phyloP scores from a whole-genome alignment of 2,329 filamentous ascomycete species.

The Apiospora kogelbergensis region DNA sequence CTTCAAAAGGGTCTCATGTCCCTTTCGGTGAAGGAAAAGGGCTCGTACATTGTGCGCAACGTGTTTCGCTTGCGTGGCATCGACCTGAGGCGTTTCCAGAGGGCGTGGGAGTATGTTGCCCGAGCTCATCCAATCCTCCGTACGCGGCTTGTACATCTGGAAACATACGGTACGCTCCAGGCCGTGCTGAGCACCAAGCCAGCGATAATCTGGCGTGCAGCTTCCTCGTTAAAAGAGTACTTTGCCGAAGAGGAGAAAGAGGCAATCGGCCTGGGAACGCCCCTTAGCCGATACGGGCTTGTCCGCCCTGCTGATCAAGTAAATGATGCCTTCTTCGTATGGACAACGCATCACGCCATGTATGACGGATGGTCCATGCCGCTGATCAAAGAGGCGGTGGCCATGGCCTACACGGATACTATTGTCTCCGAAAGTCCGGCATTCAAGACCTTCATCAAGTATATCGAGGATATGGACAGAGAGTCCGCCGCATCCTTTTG shows the following conservation, averaged over 20 bases:
- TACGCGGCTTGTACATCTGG: slow-evolving; percentile 27
- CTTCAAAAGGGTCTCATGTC: not conserved
- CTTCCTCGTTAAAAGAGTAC: not conserved
- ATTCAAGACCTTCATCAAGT: not conserved
- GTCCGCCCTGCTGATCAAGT: slow-evolving; percentile 9
- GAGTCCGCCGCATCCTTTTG: slow-evolving; percentile 13
- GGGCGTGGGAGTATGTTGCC: not conserved
- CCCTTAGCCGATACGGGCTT: slow-evolving; percentile 21
- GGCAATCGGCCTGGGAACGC: slow-evolving; percentile 21
- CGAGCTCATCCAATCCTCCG: not conserved
- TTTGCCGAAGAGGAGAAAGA: not conserved
- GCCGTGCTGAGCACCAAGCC: not conserved
- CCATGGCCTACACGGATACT: slow-evolving; percentile 13
- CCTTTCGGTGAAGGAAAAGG: not conserved
- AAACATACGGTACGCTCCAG: slow-evolving; percentile 20
- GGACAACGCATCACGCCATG: slow-evolving; percentile 32
- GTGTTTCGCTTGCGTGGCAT: not conserved
- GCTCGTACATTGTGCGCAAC: not conserved
- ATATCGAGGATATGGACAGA: not conserved
- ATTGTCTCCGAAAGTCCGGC: too few species aligned
- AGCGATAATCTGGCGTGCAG: not conserved
- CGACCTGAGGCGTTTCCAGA: not conserved
- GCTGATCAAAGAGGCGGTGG: slow-evolving; percentile 18
- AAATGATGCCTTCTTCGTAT: slow-evolving; percentile 25
- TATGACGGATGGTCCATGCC: slow-evolving; percentile 31